Evolutionary conservation across 257 asterid genomes (phyloP), one percentile per base, ranked within the genome.

Genomic region (Schizonepeta tenuifolia): DNA sequence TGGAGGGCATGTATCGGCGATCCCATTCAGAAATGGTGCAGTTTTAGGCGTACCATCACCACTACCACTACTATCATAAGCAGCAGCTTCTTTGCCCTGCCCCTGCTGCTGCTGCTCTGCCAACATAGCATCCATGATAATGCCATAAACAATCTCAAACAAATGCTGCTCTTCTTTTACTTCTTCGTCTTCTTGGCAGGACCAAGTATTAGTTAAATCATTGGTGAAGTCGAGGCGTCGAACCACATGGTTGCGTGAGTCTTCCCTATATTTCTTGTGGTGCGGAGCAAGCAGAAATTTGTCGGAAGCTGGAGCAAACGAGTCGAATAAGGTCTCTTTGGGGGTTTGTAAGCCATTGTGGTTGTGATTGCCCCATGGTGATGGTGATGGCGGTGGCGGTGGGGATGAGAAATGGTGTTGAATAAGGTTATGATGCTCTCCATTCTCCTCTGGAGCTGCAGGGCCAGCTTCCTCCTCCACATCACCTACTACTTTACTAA

Each of bases 221-320:
- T 6, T 5, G 0, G 69, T 50, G 74, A 85, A 86, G 62, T 69
- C 49, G 38, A 86, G 84, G 26, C 76, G 77, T 17, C 86, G 80
- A 24, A 70, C 86, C 56, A 83, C 86, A 78, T 56, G 59, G 68
- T 12, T 58, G 59, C 68, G 51, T 1, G 81, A 73, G 38, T 80
- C 86, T 43, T 77, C 67, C n/a, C 8, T 17, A 28, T 63, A 69
- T 63, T 84, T 84, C 67, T 35, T 56, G 28, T 68, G 64, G 26
- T 62, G 77, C 61, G 93, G 89, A 67, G 90, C 89, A 36, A 76
- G 84, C 79, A 81, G 41, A 33, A 84, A 74, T 49, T 59, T 76
- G 38, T 76, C 81, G n/a, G 83, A 78, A 9, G 77, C 87, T 5
- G 88, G 88, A 60, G 89, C 87, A 79, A 89, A 87, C 7, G 89